A percentile compares a stretch with the other conserved stretches of the same genome.
Conservation (phyloP, 306 rosid genomes). For the Cyclanthera cordifolia region DNA sequence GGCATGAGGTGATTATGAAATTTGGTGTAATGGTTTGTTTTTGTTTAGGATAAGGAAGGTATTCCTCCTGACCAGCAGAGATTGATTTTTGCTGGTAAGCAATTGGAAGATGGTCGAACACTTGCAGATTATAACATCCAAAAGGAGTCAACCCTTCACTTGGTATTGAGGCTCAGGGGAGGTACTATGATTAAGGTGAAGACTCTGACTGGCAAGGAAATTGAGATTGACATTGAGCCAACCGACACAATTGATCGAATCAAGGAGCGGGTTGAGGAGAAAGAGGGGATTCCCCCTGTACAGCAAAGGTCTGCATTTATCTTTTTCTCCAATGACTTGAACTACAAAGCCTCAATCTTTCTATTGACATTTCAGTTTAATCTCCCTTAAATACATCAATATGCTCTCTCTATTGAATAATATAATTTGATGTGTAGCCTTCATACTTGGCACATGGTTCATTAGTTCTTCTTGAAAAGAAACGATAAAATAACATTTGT, state of each 20-base stretch:
- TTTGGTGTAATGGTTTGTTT: conserved; percentile 5
- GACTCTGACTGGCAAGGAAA: conserved; percentile 95
- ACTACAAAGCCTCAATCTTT: not conserved
- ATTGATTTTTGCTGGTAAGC: conserved; percentile 94
- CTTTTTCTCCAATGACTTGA: not conserved
- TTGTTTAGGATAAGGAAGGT: conserved; percentile 87
- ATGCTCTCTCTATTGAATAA: not conserved
- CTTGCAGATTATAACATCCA: conserved; percentile 94
- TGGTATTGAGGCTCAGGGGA: conserved; percentile 91
- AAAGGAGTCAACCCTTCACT: conserved; percentile 93
- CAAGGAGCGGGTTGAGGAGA: conserved; percentile 95
- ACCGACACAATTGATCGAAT: conserved; percentile 87
- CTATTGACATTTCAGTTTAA: not conserved
- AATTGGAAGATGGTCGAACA: conserved; percentile 91
- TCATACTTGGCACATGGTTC: not conserved
- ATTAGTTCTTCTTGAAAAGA: not conserved
- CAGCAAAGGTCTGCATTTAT: conserved; percentile 63
- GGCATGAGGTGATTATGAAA: not conserved
- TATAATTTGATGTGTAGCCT: not conserved
- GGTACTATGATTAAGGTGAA: conserved; percentile 99
- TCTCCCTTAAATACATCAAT: not conserved
- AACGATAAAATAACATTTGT: not conserved
- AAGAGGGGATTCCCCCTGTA: conserved; percentile 97
- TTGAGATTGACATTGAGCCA: conserved; percentile 93
- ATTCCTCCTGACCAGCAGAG: conserved; percentile 96